Conservation (phyloP, 108 stramenopile species). For the Cylindrotheca closterium region DNA sequence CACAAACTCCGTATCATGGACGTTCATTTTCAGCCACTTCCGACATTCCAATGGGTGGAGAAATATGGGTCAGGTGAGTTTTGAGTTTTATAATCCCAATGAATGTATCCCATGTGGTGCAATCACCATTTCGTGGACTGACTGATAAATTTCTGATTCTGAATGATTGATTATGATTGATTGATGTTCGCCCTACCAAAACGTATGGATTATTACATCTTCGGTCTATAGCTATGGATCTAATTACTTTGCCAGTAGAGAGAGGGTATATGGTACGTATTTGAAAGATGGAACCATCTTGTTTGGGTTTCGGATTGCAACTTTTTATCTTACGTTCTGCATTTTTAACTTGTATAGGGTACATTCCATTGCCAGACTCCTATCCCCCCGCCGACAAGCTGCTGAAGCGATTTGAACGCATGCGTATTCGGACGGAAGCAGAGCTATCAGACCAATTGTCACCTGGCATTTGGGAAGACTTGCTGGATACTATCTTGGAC, state of each 20-base stretch:
- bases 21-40: slow-evolving; percentile 18
- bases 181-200: too few relatives aligned
- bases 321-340: not conserved
- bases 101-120: too few relatives aligned
- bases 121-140: too few relatives aligned
- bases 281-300: not conserved
- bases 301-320: not conserved
- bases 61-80: slow-evolving; percentile 41
- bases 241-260: slow-evolving; percentile 21
- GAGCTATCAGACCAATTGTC: not conserved
- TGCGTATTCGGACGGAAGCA: not conserved
- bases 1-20: slow-evolving; percentile 48
- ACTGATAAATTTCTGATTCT: too few relatives aligned
- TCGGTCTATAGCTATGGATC: slow-evolving; percentile 29
- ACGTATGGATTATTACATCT: too few relatives aligned
- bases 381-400: slow-evolving; percentile 11
- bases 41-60: slow-evolving; percentile 48
- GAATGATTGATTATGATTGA: too few relatives aligned
- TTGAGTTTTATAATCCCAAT: too few relatives aligned
- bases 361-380: slow-evolving; percentile 22
- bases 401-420: slow-evolving; percentile 3
- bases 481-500: slow-evolving; percentile 10
- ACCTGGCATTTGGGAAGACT: slow-evolving; percentile 21
- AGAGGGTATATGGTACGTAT: slow-evolving; percentile 6
- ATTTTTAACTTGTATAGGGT: slow-evolving; percentile 19